Base-by-base conservation (phyloP, 306 rosid genomes). In the Rosa rugosa region DNA sequence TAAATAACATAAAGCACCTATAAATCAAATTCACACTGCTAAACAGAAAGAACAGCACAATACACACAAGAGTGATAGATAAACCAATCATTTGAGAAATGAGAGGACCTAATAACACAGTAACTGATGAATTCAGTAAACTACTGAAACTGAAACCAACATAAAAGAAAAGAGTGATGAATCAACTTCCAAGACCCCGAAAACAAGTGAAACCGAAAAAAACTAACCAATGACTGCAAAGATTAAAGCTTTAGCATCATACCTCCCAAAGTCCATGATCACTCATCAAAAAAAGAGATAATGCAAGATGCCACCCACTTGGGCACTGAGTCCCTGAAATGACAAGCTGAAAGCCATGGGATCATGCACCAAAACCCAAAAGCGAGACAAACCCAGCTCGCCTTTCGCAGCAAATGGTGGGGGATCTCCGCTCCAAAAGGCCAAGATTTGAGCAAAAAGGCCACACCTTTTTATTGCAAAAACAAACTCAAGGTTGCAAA, bases 381-480 rank as follows among this genome's bases (percentile, higher is more conserved):
- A 81, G 72, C 36, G 36, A 31, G 36, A 31, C 36, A 31, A 31
- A 31, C 36, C 36, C 36, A 31, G 36, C 36, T 31, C 36, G 36
- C 36, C 36, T 31, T 31, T 31, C 2, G 36, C 36, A 31, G 36
- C 36, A 31, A 31, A 31, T 31, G 36, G 36, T 31, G 36, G 36
- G 85, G 86, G 91, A 90, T 90, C 88, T 85, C 83, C 79, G 83
- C 84, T 83, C 45, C 92, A 46, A 68, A 74, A 68, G 63, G 84
- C 54, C 79, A 83, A 68, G 83, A 82, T 83, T 84, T 75, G 73
- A 11, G 72, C 73, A 70, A 63, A 72, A 79, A 38, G 69, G 63
- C 62, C 51, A 11, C 66, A 66, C 76, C 45, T 75, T 76, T 60
- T 57, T 63, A 62, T 77, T 59, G 53, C 62, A 75, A 17, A 76